Evolutionary conservation across 1,139 yeast species (phyloP).

Genomic region (Suhomyces choctaworum): DNA sequence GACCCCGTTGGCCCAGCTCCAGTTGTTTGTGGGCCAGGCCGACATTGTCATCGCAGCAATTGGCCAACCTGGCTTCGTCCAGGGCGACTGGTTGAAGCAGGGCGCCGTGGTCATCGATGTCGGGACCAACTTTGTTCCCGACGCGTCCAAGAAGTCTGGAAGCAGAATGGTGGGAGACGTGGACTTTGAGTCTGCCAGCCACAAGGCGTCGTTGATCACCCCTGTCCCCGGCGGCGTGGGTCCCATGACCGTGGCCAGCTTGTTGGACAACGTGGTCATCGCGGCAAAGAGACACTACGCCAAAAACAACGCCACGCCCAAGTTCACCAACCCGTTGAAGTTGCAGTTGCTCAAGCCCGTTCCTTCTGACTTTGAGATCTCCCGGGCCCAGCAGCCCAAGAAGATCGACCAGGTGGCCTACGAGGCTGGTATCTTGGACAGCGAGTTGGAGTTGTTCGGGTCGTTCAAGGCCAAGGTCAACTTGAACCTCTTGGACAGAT

Average conservation of each 20-base stretch:
- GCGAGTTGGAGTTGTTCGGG: slow-evolving; percentile 72
- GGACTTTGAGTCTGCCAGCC: slow-evolving; percentile 58
- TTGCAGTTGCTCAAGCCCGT: slow-evolving; percentile 56
- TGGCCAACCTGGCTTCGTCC: slow-evolving; percentile 68
- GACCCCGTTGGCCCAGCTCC: slow-evolving; percentile 58
- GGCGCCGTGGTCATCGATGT: slow-evolving; percentile 76
- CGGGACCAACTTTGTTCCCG: slow-evolving; percentile 74
- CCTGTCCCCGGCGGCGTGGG: slow-evolving; percentile 93
- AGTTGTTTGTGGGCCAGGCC: slow-evolving; percentile 60
- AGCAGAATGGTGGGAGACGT: slow-evolving; percentile 75
- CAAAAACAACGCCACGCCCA: slow-evolving; percentile 48
- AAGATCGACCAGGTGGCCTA: slow-evolving; percentile 60
- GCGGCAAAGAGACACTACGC: slow-evolving; percentile 67
- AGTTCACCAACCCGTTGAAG: slow-evolving; percentile 53
- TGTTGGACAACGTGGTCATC: slow-evolving; percentile 79
- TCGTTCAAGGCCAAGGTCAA: slow-evolving; percentile 75
- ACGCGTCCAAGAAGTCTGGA: slow-evolving; percentile 55
- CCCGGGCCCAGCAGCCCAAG: slow-evolving; percentile 72
- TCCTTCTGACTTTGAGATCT: slow-evolving; percentile 75
- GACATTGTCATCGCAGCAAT: slow-evolving; percentile 79
- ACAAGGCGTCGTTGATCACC: slow-evolving; percentile 62
- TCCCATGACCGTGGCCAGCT: slow-evolving; percentile 89
- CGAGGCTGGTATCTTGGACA: slow-evolving; percentile 61
- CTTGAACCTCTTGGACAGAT: slow-evolving; percentile 70
- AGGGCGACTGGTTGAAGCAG: slow-evolving; percentile 70